phyloP scores from a whole-genome alignment of 208 protist species.

The Blastocrithidia nonstop region DNA sequence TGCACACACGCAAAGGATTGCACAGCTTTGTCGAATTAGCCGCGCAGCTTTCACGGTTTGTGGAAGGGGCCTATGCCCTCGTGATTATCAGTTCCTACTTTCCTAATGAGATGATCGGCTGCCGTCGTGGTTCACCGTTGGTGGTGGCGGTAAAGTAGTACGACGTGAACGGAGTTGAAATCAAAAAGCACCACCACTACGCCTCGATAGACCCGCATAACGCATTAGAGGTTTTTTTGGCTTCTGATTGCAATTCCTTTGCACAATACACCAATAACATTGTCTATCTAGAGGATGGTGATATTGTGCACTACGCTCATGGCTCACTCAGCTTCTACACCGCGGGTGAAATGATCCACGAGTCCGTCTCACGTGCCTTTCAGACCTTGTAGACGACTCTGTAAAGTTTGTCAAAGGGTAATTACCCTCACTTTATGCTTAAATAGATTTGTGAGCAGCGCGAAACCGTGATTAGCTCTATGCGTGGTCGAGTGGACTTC shows the following conservation, averaged over 20 bases:
- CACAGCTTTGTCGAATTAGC: slow-evolving; percentile 39
- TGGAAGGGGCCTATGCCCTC: slow-evolving; percentile 84
- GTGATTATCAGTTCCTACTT: slow-evolving; percentile 78
- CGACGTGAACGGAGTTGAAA: slow-evolving; percentile 2
- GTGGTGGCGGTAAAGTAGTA: slow-evolving; percentile 70
- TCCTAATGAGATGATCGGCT: slow-evolving; percentile 82
- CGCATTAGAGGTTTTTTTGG: slow-evolving; percentile 79
- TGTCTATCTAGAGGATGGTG: slow-evolving; percentile 91
- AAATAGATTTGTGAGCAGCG: slow-evolving; percentile 97
- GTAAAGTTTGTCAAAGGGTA: slow-evolving; percentile 80
- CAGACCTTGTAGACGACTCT: slow-evolving; percentile 67
- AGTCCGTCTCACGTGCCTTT: slow-evolving; percentile 21
- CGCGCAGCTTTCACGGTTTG: slow-evolving; percentile 21
- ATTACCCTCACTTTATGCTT: slow-evolving; percentile 92
- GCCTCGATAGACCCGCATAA: slow-evolving; percentile 7
- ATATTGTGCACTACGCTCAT: slow-evolving; percentile 61
- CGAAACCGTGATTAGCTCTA: slow-evolving; percentile 80
- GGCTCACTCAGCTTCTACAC: slow-evolving; percentile 42
- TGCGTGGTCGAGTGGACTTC: slow-evolving; percentile 87
- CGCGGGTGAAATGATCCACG: slow-evolving; percentile 2
- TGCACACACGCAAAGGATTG: slow-evolving; percentile 35
- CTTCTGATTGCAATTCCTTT: slow-evolving; percentile 91
- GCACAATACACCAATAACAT: slow-evolving; percentile 84
- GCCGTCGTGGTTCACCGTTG: slow-evolving; percentile 83
- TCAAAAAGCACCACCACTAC: slow-evolving; percentile 6